Conservation (phyloP, 2,329 filamentous ascomycete species). For the Orbilia ellipsospora region DNA sequence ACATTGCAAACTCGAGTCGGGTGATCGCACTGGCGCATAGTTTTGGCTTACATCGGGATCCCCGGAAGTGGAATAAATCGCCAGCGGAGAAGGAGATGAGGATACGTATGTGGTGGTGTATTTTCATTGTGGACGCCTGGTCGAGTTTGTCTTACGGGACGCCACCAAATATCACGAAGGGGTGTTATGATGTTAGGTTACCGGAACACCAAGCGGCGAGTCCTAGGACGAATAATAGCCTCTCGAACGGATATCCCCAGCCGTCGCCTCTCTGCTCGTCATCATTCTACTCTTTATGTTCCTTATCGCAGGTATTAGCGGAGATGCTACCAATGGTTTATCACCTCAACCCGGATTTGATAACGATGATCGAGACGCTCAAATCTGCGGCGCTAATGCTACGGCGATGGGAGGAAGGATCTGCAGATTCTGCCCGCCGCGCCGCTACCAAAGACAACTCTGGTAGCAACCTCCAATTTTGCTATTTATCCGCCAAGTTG, state of each 20-base stretch:
- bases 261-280: slow-evolving; percentile 59
- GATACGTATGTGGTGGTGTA: slow-evolving; percentile 70
- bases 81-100: slow-evolving; percentile 67
- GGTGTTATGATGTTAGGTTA: slow-evolving; percentile 66
- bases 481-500: slow-evolving; percentile 66
- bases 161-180: slow-evolving; percentile 65
- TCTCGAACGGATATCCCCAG: slow-evolving; percentile 48
- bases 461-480: slow-evolving; percentile 66
- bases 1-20: slow-evolving; percentile 67
- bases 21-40: slow-evolving; percentile 69
- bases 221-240: slow-evolving; percentile 58
- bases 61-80: slow-evolving; percentile 68
- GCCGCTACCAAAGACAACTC: slow-evolving; percentile 24
- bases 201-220: slow-evolving; percentile 59
- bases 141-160: slow-evolving; percentile 68
- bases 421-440: not conserved
- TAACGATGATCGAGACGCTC: slow-evolving; percentile 18
- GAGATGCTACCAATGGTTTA: slow-evolving; percentile 54
- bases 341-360: slow-evolving; percentile 38
- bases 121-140: slow-evolving; percentile 70
- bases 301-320: slow-evolving; percentile 64
- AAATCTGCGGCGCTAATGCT: slow-evolving; percentile 34
- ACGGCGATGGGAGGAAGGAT: slow-evolving; percentile 32
- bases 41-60: slow-evolving; percentile 69
- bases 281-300: slow-evolving; percentile 65